Percentiles rank a stretch among this genome's conserved stretches.
Evolutionary conservation across 257 asterid genomes (phyloP).

Genomic region (Cordia subcordata): DNA sequence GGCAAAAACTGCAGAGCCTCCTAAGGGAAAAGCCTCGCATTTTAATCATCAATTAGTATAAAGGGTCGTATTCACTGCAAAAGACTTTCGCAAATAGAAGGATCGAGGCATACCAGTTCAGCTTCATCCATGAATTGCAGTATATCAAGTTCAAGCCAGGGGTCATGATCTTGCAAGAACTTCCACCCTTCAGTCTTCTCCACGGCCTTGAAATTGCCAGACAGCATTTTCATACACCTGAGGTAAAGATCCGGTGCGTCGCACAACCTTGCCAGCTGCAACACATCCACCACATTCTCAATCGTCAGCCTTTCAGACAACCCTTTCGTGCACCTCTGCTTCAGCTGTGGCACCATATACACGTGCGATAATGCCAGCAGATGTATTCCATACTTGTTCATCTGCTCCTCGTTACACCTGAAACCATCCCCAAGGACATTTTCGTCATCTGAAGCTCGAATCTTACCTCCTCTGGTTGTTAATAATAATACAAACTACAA

Average conservation of each 20-base stretch:
- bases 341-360: conserved; percentile 71
- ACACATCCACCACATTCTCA: conserved; percentile 69
- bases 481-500: no score
- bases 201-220: conserved; percentile 46
- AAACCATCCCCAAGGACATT: conserved; percentile 10
- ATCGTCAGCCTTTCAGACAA: conserved; percentile 36
- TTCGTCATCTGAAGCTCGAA: conserved; percentile 11
- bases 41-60: background rate
- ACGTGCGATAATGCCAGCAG: conserved; percentile 80
- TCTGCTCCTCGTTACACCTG: conserved; percentile 77
- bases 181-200: conserved; percentile 88
- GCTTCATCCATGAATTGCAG: conserved; percentile 74
- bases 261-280: conserved; percentile 84
- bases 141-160: conserved; percentile 82
- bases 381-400: conserved; percentile 75
- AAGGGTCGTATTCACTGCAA: background rate
- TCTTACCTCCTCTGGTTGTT: no score
- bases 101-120: conserved; percentile 51
- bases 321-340: conserved; percentile 63
- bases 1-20: no score
- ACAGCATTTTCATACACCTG: conserved; percentile 56
- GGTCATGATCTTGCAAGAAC: conserved; percentile 69
- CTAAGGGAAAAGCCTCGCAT: no score
- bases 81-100: background rate
- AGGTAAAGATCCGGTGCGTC: conserved; percentile 85